phyloP scores from a whole-genome alignment of 441 rosid genomes.

The Croton setiger region DNA sequence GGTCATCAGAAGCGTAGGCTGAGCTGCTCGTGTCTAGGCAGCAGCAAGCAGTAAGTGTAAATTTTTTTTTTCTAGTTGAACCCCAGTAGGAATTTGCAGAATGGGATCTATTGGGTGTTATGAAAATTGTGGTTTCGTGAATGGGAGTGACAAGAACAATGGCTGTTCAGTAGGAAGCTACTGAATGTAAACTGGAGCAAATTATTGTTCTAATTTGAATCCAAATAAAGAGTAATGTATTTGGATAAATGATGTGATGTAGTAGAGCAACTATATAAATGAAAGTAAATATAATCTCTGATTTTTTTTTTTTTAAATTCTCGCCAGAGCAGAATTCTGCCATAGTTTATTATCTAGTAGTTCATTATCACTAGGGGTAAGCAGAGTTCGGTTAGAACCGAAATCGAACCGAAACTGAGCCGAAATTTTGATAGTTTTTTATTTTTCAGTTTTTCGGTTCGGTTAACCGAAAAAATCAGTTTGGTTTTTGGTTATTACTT shows the following conservation, averaged over 20 bases:
- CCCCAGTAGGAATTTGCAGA: slow-evolving; percentile 1
- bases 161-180: neutral
- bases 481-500: no score
- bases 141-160: neutral
- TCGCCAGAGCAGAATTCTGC: no score
- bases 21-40: neutral
- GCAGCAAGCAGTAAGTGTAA: neutral
- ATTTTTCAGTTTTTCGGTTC: no score
- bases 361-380: no score
- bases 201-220: neutral
- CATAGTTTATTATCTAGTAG: no score
- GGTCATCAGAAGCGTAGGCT: neutral
- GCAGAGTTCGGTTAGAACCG: no score
- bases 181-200: neutral
- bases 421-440: no score
- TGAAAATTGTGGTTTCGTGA: neutral
- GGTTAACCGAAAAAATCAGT: no score
- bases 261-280: no score
- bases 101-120: neutral
- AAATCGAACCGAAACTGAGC: no score
- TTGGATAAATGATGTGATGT: neutral
- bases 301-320: no score
- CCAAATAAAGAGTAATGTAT: neutral
- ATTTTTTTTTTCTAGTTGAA: neutral
- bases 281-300: no score